Percentiles rank a stretch among this genome's conserved stretches.
phyloP scores from a whole-genome alignment of 1,284 basidiomycete species.

The Vanrija pseudolonga region DNA sequence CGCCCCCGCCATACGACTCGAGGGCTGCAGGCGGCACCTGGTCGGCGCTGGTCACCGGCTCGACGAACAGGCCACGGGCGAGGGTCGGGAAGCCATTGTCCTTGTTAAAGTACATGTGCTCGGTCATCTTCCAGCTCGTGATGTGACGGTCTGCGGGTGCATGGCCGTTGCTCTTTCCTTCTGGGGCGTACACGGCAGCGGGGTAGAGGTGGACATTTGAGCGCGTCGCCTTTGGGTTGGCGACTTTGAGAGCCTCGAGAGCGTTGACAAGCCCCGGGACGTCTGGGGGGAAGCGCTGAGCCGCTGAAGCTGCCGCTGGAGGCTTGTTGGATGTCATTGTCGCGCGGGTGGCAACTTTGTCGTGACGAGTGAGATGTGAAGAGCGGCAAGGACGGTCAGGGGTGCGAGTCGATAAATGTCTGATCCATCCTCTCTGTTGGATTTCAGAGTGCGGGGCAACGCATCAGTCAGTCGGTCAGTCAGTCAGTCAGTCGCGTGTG shows the following conservation, averaged over 20 bases:
- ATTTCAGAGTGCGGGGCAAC: too few relatives aligned
- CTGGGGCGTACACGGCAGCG: constrained; percentile 29
- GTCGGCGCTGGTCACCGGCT: constrained; percentile 41
- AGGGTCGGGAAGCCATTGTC: constrained; percentile 88
- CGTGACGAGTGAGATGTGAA: neutral
- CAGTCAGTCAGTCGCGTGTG: too few relatives aligned
- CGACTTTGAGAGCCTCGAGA: constrained; percentile 28
- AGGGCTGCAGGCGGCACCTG: constrained; percentile 27
- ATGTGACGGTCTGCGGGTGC: constrained; percentile 46
- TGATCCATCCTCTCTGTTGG: too few relatives aligned
- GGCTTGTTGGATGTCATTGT: neutral
- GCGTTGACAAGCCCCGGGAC: constrained; percentile 32
- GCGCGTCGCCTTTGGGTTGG: constrained; percentile 39
- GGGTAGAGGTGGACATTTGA: constrained; percentile 41
- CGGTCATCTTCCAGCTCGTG: constrained; percentile 92
- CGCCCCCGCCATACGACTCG: constrained; percentile 16
- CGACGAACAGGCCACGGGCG: constrained; percentile 79
- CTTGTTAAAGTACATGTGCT: constrained; percentile 83
- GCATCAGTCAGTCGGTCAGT: too few relatives aligned
- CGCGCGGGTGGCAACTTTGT: too few relatives aligned
- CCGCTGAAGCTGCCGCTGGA: neutral
- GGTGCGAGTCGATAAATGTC: too few relatives aligned
- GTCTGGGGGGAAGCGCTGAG: constrained; percentile 18
- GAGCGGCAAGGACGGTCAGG: too few relatives aligned
- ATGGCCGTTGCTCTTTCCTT: neutral